These are phyloP conservation scores for Lepidium campestre DNA, from an alignment of 441 rosid species.

Conservation along the genomic window DNA sequence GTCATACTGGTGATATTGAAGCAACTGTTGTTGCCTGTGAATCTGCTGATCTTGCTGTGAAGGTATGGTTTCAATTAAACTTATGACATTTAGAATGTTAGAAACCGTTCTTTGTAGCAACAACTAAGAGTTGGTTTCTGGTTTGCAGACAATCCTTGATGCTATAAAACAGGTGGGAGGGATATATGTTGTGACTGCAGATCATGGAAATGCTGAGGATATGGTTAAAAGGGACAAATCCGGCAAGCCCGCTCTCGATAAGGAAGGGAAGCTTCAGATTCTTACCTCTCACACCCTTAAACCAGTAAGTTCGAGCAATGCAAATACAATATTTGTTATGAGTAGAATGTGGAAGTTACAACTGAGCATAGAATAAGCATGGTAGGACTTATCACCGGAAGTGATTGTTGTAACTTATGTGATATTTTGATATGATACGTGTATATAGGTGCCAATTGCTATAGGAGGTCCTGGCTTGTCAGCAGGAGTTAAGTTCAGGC, in stretches of 20 bases:
- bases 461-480: constrained; percentile 93
- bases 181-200: constrained; percentile 90
- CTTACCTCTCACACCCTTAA: constrained; percentile 94
- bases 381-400: neutral
- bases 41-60: constrained; percentile 86
- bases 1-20: constrained; percentile 88
- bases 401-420: neutral
- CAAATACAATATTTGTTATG: neutral
- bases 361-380: neutral
- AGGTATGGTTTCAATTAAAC: constrained; percentile 36
- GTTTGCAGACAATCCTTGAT: constrained; percentile 74
- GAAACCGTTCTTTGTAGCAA: neutral
- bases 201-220: constrained; percentile 97
- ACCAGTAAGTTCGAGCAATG: constrained; percentile 53
- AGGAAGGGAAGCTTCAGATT: constrained; percentile 75
- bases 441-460: constrained; percentile 81
- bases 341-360: neutral
- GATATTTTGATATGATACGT: neutral
- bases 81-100: neutral
- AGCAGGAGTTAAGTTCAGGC: constrained; percentile 63
- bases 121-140: neutral
- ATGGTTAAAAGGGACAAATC: constrained; percentile 92
- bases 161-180: constrained; percentile 83
- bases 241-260: constrained; percentile 72
- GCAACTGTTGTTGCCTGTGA: constrained; percentile 90